Evolutionary conservation across 331 rosid genomes (phyloP), one percentile per base, ranked within the genome.

Genomic region (Erythrophleum ivorense): DNA sequence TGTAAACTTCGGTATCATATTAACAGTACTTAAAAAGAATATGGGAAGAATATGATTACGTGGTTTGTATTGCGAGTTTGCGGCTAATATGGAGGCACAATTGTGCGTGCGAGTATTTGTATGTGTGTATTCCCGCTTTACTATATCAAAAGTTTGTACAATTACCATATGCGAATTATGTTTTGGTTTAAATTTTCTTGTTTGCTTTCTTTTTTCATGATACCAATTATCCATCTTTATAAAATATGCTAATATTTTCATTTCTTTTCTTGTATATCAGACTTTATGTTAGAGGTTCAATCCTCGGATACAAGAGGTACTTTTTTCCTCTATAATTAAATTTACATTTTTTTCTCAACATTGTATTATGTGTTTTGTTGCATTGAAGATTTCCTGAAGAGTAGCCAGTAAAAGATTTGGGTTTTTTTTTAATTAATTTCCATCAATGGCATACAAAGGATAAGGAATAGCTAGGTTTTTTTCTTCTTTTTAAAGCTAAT

Each of bases 221-320:
- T 9, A 16, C 9, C 16, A 2, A 2, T 45, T 31, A 8, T 16
- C 29, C 6, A 24, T 38, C n/a, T 70, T 21, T 0, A 52, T 0
- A 72, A 38, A 33, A 40, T 34, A 60, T 70, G 60, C 78, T 84
- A 4, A 84, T 43, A 2, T 11, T 77, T 2, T 57, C 8, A 7
- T 80, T 14, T 21, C 29, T 34, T 75, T 52, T 18, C 4, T 31
- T 80, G 12, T 60, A 0, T 67, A 1, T 21, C 90, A 93, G 98
- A 68, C 99, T 95, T 72, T 95, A 95, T 78, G 87, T 84, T 58
- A 84, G 97, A 59, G 99, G 97, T 69, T 85, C 97, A 13, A 85
- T 95, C 78, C 97, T 93, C 67, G 99, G 99, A 75, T 95, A 90
- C 91, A 95, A 95, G 88, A 91, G 99, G 99, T 95, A 82, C 43